These are phyloP conservation scores for Candida dajiaensis DNA, from an alignment of 805 yeast genomes.

Conservation along the genomic window DNA sequence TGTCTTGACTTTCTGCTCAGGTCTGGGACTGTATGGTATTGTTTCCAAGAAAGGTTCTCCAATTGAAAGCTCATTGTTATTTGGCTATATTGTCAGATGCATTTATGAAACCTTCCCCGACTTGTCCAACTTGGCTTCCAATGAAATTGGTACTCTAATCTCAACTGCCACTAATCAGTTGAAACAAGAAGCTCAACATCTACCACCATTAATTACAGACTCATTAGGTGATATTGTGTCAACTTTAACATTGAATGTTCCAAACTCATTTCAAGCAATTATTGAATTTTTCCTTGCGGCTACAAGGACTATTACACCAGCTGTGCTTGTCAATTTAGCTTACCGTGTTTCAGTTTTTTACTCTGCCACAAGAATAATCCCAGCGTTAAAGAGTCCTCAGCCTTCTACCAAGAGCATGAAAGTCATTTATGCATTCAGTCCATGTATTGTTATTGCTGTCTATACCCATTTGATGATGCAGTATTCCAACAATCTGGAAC, in stretches of 20 bases:
- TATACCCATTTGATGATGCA: constrained; percentile 92
- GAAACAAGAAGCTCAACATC: constrained; percentile 27
- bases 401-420: constrained; percentile 32
- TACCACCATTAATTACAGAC: constrained; percentile 24
- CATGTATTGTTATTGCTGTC: constrained; percentile 90
- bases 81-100: constrained; percentile 89
- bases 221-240: constrained; percentile 20
- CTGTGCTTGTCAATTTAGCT: constrained; percentile 74
- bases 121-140: constrained; percentile 52
- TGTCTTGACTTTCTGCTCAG: constrained; percentile 66
- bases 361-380: constrained; percentile 92
- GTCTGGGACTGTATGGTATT: constrained; percentile 79
- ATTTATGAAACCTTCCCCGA: constrained; percentile 91
- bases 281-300: constrained; percentile 42
- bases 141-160: constrained; percentile 34
- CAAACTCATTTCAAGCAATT: constrained; percentile 26
- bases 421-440: constrained; percentile 80
- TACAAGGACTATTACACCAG: constrained; percentile 57
- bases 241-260: constrained; percentile 20
- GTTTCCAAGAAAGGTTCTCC: constrained; percentile 80
- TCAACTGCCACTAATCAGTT: constrained; percentile 29
- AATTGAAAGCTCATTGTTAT: constrained; percentile 79
- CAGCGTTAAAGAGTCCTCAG: constrained; percentile 47
- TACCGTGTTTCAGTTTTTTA: constrained; percentile 82
- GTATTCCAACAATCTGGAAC: constrained; percentile 60